Conservation (phyloP, 1,284 basidiomycete species). For the Cutaneotrichosporon cutaneum region DNA sequence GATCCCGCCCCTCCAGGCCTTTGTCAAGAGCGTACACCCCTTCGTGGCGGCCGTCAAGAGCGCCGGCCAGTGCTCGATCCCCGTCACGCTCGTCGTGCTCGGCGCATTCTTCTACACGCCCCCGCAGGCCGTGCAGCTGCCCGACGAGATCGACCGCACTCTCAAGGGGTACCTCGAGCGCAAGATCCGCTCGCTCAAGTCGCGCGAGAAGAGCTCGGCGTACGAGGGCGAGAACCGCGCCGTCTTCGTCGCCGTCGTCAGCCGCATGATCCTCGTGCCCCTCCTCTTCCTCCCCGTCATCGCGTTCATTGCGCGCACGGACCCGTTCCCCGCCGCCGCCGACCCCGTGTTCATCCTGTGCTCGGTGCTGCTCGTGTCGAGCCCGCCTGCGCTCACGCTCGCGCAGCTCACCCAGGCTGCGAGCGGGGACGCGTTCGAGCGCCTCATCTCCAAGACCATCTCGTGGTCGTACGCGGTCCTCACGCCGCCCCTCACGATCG, state of each 20-base stretch:
- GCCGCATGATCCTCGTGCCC: slow-evolving; percentile 82
- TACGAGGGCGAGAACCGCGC: slow-evolving; percentile 73
- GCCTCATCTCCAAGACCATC: slow-evolving; percentile 66
- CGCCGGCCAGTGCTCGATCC: slow-evolving; percentile 80
- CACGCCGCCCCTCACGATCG: slow-evolving; percentile 75
- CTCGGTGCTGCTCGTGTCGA: slow-evolving; percentile 65
- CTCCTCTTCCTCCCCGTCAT: slow-evolving; percentile 71
- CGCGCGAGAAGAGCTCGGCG: slow-evolving; percentile 6
- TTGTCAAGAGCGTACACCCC: slow-evolving; percentile 63
- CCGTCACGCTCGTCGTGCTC: slow-evolving; percentile 83
- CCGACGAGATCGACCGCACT: slow-evolving; percentile 1
- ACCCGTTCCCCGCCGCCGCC: slow-evolving; percentile 58
- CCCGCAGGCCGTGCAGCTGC: slow-evolving; percentile 21
- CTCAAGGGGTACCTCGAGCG: slow-evolving; percentile 32
- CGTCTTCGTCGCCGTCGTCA: slow-evolving; percentile 68
- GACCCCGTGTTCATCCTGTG: slow-evolving; percentile 60
- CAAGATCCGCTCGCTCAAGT: slow-evolving; percentile 32
- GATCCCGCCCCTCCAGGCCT: slow-evolving; percentile 69
- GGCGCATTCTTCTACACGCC: slow-evolving; percentile 80
- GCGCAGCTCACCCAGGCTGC: slow-evolving; percentile 81
- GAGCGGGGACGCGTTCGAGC: slow-evolving; percentile 83
- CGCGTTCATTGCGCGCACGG: slow-evolving; percentile 62
- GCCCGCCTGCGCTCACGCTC: slow-evolving; percentile 53
- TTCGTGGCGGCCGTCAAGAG: slow-evolving; percentile 69
- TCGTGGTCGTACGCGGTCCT: slow-evolving; percentile 58